Evolutionary conservation across 345 rosid species (phyloP), one percentile per base, ranked within the genome.

Genomic region (Turnera subulata): DNA sequence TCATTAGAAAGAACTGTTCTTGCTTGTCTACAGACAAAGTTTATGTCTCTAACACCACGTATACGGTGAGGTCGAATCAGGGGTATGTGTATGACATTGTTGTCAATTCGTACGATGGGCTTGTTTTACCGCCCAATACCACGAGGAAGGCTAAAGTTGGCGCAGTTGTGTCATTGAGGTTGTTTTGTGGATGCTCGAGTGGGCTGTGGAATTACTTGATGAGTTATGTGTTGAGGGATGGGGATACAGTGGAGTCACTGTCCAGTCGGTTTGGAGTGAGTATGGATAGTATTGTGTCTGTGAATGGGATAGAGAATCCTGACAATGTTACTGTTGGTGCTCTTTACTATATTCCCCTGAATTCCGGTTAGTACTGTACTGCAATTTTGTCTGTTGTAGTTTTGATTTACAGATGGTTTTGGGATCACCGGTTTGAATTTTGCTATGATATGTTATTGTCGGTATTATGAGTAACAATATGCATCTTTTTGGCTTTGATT

Each of bases 181-280:
- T 92, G 73, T 83, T 84, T 29, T 92, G 98, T 67, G 95, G 96
- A 24, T 92, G 98, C 63, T 92, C 98, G 1, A 92, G 88, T 75
- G 92, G 95, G 64, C 48, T 86, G 62, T 92, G 96, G 98, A 92
- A 88, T 76, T 92, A 92, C 61, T 80, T 92, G 67, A 73, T 88
- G 98, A 92, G 96, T 62, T 92, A 92, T 66, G 87, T 92, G 61
- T 51, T 88, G 48, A 73, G 46, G 65, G 89, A 77, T 48, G 93
- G 86, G 48, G 98, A 92, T 53, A 78, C 87, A 51, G 78, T 92
- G 66, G 89, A 83, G 54, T 86, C 96, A 7, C 68, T 92, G 64
- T 79, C 98, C 6, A 92, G 98, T 53, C 58, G 89, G 68, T 92
- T 92, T 60, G 96, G 98, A 45, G 85, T 89, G 55, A 89, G 98